phyloP scores from a whole-genome alignment of 257 asterid genomes.

The Linderniella brevidens region DNA sequence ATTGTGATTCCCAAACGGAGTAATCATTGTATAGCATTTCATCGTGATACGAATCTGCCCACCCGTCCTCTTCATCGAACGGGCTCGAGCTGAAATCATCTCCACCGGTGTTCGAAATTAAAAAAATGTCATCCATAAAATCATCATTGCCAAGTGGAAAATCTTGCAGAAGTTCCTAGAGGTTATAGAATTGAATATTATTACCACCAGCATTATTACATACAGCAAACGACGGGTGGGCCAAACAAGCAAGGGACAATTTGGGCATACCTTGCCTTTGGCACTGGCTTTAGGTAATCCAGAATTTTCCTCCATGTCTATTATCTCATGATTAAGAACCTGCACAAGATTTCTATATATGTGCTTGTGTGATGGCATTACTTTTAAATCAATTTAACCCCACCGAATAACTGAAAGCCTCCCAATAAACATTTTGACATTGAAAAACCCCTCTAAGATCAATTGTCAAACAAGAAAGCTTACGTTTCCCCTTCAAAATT shows the following conservation, averaged over 20 bases:
- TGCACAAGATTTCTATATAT: neutral
- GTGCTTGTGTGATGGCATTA: too few relatives aligned
- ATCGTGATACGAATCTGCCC: constrained; percentile 35
- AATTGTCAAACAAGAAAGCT: too few relatives aligned
- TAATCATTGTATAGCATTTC: constrained; percentile 31
- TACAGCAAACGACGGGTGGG: neutral
- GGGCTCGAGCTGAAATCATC: constrained; percentile 16
- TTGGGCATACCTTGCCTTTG: neutral
- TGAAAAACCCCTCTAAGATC: too few relatives aligned
- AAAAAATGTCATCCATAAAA: neutral
- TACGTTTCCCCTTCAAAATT: too few relatives aligned
- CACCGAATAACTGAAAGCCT: too few relatives aligned
- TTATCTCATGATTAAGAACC: constrained; percentile 47
- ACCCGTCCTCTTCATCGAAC: constrained; percentile 32
- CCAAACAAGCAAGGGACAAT: neutral
- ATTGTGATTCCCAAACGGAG: constrained; percentile 34
- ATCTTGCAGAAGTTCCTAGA: constrained; percentile 26
- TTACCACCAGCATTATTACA: neutral
- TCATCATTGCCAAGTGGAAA: constrained; percentile 23
- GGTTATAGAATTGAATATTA: neutral
- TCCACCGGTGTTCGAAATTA: too few relatives aligned
- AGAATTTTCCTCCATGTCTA: constrained; percentile 58
- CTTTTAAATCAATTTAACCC: too few relatives aligned
- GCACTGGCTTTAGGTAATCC: constrained; percentile 58
- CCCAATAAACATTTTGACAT: too few relatives aligned